Percentiles rank a stretch among this genome's conserved stretches.
phyloP scores from a whole-genome alignment of 352 stramenopile species.

The Blastocystis sp. region DNA sequence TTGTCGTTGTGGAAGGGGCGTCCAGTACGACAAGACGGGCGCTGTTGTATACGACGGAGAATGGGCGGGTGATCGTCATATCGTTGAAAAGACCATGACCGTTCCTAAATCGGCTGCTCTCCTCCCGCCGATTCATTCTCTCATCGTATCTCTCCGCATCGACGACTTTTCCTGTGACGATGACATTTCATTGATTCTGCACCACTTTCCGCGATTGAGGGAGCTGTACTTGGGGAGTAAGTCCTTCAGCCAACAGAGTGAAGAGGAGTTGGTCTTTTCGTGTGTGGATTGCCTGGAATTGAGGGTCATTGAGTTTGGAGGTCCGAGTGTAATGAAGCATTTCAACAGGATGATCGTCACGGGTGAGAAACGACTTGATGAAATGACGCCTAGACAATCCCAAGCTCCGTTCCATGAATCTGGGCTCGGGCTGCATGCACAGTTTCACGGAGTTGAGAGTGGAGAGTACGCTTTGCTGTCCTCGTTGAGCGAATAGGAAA shows the following conservation, averaged over 20 bases:
- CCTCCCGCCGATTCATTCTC: not conserved
- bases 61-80: not conserved
- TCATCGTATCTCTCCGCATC: not conserved
- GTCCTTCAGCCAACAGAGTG: not conserved
- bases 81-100: not conserved
- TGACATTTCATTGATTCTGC: not conserved
- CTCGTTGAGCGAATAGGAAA: not conserved
- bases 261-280: not conserved
- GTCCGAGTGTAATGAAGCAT: not conserved
- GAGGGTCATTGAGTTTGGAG: not conserved
- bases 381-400: not conserved
- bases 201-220: not conserved
- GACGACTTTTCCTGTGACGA: not conserved
- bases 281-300: not conserved
- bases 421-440: not conserved
- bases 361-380: not conserved
- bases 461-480: not conserved
- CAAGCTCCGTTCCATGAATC: not conserved
- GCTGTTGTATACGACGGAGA: not conserved
- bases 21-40: not conserved
- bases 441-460: too few relatives aligned
- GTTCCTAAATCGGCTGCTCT: not conserved
- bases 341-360: not conserved
- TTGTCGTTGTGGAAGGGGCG: not conserved
- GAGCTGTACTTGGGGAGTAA: not conserved